These are phyloP conservation scores for Eucalyptus dawsonii DNA, from an alignment of 345 rosid genomes.

Conservation along the genomic window DNA sequence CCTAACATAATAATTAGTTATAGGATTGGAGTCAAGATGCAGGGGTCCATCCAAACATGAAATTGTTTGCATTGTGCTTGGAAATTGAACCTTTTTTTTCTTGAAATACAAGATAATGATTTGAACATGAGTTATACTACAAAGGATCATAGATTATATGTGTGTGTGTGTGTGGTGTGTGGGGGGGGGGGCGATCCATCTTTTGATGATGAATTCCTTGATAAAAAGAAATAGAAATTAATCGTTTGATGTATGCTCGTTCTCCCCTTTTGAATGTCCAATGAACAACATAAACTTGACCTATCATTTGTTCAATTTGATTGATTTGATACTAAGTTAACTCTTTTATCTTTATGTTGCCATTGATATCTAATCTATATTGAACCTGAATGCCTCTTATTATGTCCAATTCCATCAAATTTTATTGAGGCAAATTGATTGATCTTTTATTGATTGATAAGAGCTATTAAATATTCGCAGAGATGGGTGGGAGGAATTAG, in stretches of 20 bases:
- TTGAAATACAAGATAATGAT: not conserved
- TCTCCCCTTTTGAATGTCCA: not conserved
- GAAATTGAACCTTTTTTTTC: not conserved
- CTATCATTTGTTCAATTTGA: not conserved
- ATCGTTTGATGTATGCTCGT: not conserved
- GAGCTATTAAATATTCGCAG: not conserved
- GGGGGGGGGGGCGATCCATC: not conserved
- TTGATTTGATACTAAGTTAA: not conserved
- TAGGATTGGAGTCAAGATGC: not conserved
- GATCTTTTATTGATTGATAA: not conserved
- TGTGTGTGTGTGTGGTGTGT: too few relatives aligned
- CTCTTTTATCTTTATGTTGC: not conserved
- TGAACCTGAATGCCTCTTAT: not conserved
- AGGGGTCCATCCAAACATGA: not conserved
- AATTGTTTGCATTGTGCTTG: not conserved
- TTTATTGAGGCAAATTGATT: not conserved
- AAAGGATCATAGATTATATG: not conserved
- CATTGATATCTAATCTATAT: not conserved
- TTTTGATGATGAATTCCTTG: not conserved
- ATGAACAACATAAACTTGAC: not conserved
- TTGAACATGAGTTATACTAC: not conserved
- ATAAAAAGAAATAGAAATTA: not conserved
- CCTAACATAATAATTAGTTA: not conserved
- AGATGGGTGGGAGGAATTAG: not conserved
- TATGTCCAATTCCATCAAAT: not conserved